Conservation (phyloP, 2,329 filamentous ascomycete genomes). For the Colletotrichum spinosum region DNA sequence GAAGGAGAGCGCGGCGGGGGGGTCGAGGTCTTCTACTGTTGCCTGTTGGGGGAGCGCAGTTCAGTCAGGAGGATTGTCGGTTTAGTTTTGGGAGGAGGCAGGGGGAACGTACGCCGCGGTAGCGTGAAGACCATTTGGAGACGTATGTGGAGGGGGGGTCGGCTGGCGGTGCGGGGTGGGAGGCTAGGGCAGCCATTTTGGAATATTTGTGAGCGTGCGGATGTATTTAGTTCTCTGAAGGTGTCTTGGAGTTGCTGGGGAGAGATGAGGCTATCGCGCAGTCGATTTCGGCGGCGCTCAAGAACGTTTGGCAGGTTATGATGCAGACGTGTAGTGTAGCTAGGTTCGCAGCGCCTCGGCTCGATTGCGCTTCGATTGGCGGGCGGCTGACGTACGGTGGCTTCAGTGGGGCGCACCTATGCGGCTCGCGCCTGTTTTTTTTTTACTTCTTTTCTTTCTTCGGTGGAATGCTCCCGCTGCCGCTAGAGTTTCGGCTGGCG, state of each 20-base stretch:
- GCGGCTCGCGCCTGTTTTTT: conserved; percentile 7
- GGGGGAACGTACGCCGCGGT: conserved; percentile 67
- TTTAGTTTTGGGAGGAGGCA: conserved; percentile 1
- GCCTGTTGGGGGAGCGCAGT: conserved; percentile 64
- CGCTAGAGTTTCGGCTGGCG: conserved; percentile 16
- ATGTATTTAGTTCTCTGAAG: background rate
- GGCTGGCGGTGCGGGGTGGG: conserved; percentile 38
- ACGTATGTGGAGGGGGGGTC: conserved; percentile 53
- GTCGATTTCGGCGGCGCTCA: conserved; percentile 28
- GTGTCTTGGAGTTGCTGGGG: background rate
- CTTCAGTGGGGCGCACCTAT: background rate
- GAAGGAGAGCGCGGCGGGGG: conserved; percentile 89
- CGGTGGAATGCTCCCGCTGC: background rate
- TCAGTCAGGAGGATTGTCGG: background rate
- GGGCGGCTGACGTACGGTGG: conserved; percentile 12
- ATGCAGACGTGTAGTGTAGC: background rate
- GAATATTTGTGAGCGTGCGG: background rate
- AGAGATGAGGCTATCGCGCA: conserved; percentile 11
- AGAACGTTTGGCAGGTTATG: conserved; percentile 12
- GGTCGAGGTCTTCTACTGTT: conserved; percentile 95
- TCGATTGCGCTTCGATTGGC: background rate
- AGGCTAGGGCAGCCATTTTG: conserved; percentile 50
- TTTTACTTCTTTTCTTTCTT: no score
- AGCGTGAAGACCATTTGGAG: conserved; percentile 70
- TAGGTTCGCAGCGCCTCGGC: conserved; percentile 10